Conservation (phyloP, 768 basidiomycete species). For the Ephemerocybe angulata region DNA sequence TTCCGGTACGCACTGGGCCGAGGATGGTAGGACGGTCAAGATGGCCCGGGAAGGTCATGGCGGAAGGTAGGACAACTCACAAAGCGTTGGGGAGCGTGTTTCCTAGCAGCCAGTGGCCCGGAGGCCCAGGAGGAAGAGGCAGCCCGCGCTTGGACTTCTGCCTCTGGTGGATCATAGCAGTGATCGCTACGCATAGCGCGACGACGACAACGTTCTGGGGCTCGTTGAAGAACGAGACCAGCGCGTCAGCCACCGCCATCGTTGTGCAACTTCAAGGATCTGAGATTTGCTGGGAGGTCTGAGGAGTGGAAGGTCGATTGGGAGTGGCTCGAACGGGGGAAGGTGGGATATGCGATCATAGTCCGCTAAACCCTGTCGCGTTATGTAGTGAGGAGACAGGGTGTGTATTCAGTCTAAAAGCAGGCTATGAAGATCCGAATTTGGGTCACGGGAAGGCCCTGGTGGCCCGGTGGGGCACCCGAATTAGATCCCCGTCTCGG, state of each 20-base stretch:
- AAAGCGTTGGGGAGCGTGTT: constrained; percentile 38
- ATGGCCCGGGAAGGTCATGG: not conserved
- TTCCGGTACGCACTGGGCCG: constrained; percentile 40
- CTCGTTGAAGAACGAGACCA: constrained; percentile 2
- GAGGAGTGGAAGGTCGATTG: too few species aligned
- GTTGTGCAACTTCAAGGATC: constrained; percentile 15
- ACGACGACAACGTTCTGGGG: constrained; percentile 29
- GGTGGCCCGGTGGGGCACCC: not conserved
- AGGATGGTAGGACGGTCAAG: not conserved
- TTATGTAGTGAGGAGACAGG: too few species aligned
- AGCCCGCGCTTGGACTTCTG: constrained; percentile 17
- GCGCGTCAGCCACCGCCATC: not conserved
- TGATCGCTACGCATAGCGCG: constrained; percentile 26
- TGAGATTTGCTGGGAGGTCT: not conserved
- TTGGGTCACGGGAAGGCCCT: not conserved
- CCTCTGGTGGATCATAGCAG: constrained; percentile 27
- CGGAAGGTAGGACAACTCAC: constrained; percentile 28
- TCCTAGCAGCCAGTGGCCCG: constrained; percentile 38
- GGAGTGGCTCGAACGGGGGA: too few species aligned
- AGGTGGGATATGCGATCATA: too few species aligned
- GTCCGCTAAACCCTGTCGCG: too few species aligned
- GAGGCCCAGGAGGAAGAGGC: constrained; percentile 43
- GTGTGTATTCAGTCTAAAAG: too few species aligned
- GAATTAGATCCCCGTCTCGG: not conserved
- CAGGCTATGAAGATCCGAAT: constrained; percentile 14